Base-by-base conservation (phyloP, 1,139 yeast species). In the Candida dubliniensis region DNA sequence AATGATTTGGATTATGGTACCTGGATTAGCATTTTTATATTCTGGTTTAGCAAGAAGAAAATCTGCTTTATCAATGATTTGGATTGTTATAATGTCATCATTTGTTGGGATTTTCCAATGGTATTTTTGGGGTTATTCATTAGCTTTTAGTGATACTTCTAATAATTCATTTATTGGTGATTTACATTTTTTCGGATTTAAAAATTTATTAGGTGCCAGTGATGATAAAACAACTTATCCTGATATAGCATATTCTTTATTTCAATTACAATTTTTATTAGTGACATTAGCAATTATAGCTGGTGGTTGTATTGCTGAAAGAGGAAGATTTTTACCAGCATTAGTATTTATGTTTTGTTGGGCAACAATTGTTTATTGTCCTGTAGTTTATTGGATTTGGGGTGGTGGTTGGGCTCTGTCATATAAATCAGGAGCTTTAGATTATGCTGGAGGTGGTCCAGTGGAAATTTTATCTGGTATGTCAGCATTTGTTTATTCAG, bases 371-470 rank as follows among this genome's bases (percentile, higher is more conserved):
- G 98, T 90, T 12, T 93, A 91, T 66, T 87, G 95, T 63, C 98
- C 98, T 0, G 79, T 93, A 18, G 95, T 93, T 4, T 87, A 82
- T 67, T 91, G 98, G 97, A 82, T 88, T 46, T 93, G 98, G 99
- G 86, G 90, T 47, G 83, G 84, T 38, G 98, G 98, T 36, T 93
- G 98, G 98, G 96, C 96, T 34, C 60, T 69, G 36, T 47, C 52
- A 12, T 79, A 74, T 65, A 76, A 79, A 55, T 91, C 96, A 79
- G 96, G 96, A 14, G 98, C 85, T 1, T 73, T 91, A 46, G 99
- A 93, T 63, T 93, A 89, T 64, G 98, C 99, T 29, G 99, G 99
- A 33, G 97, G 97, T 43, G 98, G 98, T 0, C 96, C 97, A 1
- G 96, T 93, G 35, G 98, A 93, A 64, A 88, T 93, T 45, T 78